Evolutionary conservation across 805 yeast genomes (phyloP).

Genomic region (Isabelozyma heimii): DNA sequence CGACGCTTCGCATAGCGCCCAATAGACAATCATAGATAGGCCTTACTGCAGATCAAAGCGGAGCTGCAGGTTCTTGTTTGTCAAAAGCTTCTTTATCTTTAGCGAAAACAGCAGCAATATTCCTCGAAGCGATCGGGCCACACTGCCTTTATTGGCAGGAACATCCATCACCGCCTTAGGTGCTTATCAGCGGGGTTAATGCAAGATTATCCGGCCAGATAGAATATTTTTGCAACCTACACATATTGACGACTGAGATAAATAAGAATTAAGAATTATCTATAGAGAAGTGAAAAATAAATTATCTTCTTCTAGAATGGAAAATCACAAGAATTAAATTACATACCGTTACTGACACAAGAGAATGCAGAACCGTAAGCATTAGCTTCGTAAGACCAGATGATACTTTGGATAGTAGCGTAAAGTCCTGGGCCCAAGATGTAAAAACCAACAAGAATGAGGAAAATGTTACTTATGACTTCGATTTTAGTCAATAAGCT

Average conservation of each 20-base stretch:
- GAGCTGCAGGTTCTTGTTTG: too few relatives aligned
- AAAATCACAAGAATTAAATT: slow-evolving; percentile 3
- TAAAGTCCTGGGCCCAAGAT: slow-evolving; percentile 61
- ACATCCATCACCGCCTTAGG: too few relatives aligned
- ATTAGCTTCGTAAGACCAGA: slow-evolving; percentile 47
- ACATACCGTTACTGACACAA: slow-evolving; percentile 34
- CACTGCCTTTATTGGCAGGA: too few relatives aligned
- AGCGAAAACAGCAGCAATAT: too few relatives aligned
- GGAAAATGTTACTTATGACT: slow-evolving; percentile 28
- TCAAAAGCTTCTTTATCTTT: too few relatives aligned
- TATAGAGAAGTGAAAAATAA: background rate
- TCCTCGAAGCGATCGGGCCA: too few relatives aligned
- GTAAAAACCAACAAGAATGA: slow-evolving; percentile 49
- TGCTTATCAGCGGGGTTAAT: too few relatives aligned
- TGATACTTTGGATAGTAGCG: slow-evolving; percentile 53
- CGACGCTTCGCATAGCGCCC: background rate
- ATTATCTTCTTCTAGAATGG: background rate
- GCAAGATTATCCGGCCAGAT: too few relatives aligned
- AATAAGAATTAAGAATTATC: background rate
- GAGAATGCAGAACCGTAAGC: slow-evolving; percentile 51
- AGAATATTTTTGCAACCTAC: too few relatives aligned
- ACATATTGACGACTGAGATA: background rate
- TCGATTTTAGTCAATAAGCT: slow-evolving; percentile 32
- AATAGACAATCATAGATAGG: too few relatives aligned
- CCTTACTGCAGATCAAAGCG: too few relatives aligned